Percentiles rank a stretch among this genome's conserved stretches.
Conservation (phyloP, 2,329 filamentous ascomycete genomes). For the Beauveria pseudobassiana region DNA sequence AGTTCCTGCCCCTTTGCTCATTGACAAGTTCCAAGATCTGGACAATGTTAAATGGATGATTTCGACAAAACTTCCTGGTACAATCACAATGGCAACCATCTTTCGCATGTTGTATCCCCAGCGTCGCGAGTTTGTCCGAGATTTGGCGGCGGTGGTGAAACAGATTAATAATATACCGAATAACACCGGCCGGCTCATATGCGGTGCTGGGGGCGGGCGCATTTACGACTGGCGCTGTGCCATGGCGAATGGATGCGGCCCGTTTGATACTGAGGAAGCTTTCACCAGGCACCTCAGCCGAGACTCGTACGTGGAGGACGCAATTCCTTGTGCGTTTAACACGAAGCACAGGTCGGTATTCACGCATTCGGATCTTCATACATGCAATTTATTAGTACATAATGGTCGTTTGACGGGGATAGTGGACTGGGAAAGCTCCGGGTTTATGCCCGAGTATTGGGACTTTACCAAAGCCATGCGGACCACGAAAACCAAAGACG, state of each 20-base stretch:
- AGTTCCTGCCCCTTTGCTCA: too few relatives aligned
- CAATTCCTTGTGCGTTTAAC: neutral
- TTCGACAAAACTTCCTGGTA: neutral
- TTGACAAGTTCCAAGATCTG: too few relatives aligned
- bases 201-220: neutral
- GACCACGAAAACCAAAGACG: neutral
- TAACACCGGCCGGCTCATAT: neutral
- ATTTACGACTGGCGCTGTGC: neutral
- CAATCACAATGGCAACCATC: neutral
- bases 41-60: too few relatives aligned
- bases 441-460: neutral
- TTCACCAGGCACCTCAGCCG: neutral
- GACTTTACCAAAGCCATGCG: neutral
- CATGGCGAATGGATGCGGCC: neutral
- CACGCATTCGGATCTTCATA: neutral
- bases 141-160: neutral
- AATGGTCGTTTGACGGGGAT: neutral
- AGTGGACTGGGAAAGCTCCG: neutral
- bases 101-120: neutral
- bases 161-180: neutral
- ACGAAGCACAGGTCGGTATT: neutral
- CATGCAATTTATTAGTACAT: neutral
- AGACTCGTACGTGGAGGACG: neutral
- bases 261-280: neutral
- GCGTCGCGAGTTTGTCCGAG: neutral